Evolutionary conservation across 2,329 filamentous ascomycete genomes (phyloP).

Genomic region (Calonectria hongkongensis): DNA sequence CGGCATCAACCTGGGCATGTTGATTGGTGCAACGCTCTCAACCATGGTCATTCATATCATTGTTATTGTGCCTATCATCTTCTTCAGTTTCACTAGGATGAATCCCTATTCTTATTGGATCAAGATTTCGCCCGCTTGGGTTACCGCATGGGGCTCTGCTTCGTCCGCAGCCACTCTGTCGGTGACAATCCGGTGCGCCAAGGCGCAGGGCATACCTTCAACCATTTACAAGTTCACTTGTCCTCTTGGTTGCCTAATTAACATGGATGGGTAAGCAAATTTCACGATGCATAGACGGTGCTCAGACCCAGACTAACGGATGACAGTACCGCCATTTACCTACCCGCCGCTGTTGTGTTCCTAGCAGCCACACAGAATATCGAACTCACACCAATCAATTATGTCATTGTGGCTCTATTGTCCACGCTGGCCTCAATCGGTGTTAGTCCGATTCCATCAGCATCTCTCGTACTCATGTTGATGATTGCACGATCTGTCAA

Average conservation of each 20-base stretch:
- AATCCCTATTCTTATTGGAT: conserved; percentile 71
- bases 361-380: conserved; percentile 70
- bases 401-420: conserved; percentile 69
- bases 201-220: conserved; percentile 63
- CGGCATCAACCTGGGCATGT: conserved; percentile 68
- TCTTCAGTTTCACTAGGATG: conserved; percentile 62
- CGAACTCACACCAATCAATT: conserved; percentile 64
- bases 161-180: conserved; percentile 72
- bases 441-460: conserved; percentile 72
- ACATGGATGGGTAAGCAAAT: conserved; percentile 67
- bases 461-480: conserved; percentile 70
- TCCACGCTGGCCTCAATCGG: conserved; percentile 72
- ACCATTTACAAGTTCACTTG: conserved; percentile 67
- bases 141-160: conserved; percentile 73
- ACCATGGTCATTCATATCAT: conserved; percentile 69
- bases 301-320: conserved; percentile 33
- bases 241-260: conserved; percentile 69
- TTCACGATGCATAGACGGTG: not conserved
- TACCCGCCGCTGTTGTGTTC: conserved; percentile 72
- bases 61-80: conserved; percentile 66
- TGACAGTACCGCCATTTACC: conserved; percentile 71
- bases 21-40: conserved; percentile 68
- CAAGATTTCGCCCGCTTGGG: conserved; percentile 70
- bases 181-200: conserved; percentile 66
- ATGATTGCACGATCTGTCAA: conserved; percentile 70